Percentiles rank a stretch among this genome's conserved stretches.
These are phyloP conservation scores for Pisolithus orientalis DNA, from an alignment of 768 basidiomycete species.

Conservation along the genomic window DNA sequence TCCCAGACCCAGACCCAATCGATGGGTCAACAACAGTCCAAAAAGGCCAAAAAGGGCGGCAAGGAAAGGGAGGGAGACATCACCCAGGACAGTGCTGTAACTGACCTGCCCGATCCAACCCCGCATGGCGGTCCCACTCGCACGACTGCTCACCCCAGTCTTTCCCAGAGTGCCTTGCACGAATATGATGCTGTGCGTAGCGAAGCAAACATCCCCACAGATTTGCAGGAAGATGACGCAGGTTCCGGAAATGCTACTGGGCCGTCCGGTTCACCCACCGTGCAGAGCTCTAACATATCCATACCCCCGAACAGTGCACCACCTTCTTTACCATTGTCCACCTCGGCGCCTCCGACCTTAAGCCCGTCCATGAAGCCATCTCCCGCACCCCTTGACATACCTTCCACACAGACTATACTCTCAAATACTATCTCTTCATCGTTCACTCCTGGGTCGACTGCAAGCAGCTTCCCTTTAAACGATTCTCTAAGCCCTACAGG, in stretches of 20 bases:
- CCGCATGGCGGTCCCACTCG: constrained; percentile 42
- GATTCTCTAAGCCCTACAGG: constrained; percentile 33
- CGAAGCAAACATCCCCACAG: constrained; percentile 27
- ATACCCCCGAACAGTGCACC: constrained; percentile 34
- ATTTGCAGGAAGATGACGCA: constrained; percentile 26
- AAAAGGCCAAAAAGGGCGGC: constrained; percentile 65
- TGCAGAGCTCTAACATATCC: constrained; percentile 33
- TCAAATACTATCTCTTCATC: constrained; percentile 50
- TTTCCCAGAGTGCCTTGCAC: constrained; percentile 34
- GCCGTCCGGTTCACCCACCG: constrained; percentile 23
- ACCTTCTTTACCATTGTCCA: constrained; percentile 30
- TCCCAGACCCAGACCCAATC: constrained; percentile 34
- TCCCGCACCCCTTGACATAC: constrained; percentile 66
- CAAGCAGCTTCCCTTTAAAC: constrained; percentile 32
- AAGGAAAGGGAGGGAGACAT: constrained; percentile 66
- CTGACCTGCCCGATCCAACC: constrained; percentile 31
- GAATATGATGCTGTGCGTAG: constrained; percentile 29
- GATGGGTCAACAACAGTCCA: constrained; percentile 84
- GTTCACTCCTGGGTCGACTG: constrained; percentile 47
- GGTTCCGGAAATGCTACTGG: constrained; percentile 32
- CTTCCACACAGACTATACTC: constrained; percentile 79
- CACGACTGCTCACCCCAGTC: constrained; percentile 33
- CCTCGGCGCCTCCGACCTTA: constrained; percentile 8
- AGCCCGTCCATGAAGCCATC: constrained; percentile 31
- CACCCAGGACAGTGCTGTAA: constrained; percentile 34